These are phyloP conservation scores for Verticillium albo-atrum DNA, from an alignment of 2,329 filamentous ascomycete genomes.

Conservation along the genomic window DNA sequence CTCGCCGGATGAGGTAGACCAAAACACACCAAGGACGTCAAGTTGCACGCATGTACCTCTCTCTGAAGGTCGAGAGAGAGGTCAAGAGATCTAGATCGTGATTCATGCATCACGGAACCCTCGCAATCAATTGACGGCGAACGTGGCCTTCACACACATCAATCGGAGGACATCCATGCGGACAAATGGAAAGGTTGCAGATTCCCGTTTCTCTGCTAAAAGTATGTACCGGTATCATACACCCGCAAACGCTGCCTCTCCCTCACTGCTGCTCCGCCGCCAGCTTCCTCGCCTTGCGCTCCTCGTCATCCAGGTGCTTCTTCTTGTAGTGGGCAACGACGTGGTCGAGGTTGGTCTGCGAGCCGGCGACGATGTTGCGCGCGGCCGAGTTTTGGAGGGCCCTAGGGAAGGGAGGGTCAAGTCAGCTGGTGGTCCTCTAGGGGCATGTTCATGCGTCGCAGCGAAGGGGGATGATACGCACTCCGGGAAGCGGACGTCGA, in stretches of 20 bases:
- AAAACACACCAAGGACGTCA: too few relatives aligned
- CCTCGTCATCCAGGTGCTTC: conserved; percentile 50
- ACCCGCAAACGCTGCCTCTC: background rate
- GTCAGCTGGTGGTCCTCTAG: conserved; percentile 17
- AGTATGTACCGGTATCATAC: conserved; percentile 13
- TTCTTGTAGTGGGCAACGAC: conserved; percentile 54
- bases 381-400: conserved; percentile 44
- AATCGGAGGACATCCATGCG: background rate
- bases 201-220: background rate
- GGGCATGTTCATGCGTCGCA: too few relatives aligned
- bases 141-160: too few relatives aligned
- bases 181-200: background rate
- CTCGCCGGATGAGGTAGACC: too few relatives aligned
- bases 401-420: conserved; percentile 26
- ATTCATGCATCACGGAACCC: too few relatives aligned
- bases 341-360: conserved; percentile 48
- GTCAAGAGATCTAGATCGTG: too few relatives aligned
- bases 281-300: conserved; percentile 44
- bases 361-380: conserved; percentile 51
- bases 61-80: too few relatives aligned
- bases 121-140: too few relatives aligned
- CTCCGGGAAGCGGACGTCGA: conserved; percentile 55
- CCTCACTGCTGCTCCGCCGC: conserved; percentile 8
- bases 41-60: too few relatives aligned
- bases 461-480: conserved; percentile 30